Conservation (phyloP, 352 stramenopile species). For the Phytophthora niederhauseri region DNA sequence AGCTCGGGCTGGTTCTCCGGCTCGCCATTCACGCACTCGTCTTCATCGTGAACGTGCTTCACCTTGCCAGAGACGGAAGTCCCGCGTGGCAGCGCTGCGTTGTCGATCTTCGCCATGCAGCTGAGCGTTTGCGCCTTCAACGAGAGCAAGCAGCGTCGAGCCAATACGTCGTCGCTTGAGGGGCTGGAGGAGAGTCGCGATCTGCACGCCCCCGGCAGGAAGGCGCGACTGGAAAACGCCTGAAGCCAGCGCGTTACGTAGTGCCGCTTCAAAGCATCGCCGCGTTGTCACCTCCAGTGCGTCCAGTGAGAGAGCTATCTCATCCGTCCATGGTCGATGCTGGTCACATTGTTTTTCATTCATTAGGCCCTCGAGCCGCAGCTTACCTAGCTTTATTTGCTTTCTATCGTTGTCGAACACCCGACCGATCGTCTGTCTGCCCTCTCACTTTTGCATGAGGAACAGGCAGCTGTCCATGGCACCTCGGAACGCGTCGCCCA, state of each 20-base stretch:
- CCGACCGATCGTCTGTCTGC: not conserved
- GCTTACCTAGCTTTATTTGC: slow-evolving; percentile 9
- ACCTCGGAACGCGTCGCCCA: slow-evolving; percentile 71
- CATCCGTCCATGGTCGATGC: slow-evolving; percentile 2
- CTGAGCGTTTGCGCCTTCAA: not conserved
- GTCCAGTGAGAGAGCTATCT: slow-evolving; percentile 5
- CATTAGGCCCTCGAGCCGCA: slow-evolving; percentile 3
- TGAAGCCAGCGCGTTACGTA: slow-evolving; percentile 9
- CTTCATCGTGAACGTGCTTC: not conserved
- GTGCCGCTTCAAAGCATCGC: slow-evolving; percentile 14
- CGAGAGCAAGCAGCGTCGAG: not conserved
- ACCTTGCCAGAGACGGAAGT: slow-evolving; percentile 1
- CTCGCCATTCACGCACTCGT: not conserved
- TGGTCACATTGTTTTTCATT: slow-evolving; percentile 2
- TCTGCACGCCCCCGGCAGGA: slow-evolving; percentile 2
- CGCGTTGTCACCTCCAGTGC: not conserved
- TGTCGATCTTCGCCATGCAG: slow-evolving; percentile 18
- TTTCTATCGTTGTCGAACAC: slow-evolving; percentile 9
- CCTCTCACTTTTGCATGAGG: slow-evolving; percentile 59
- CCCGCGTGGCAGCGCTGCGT: slow-evolving; percentile 6
- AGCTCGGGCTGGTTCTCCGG: not conserved
- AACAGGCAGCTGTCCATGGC: slow-evolving; percentile 82
- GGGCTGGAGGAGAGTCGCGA: slow-evolving; percentile 6
- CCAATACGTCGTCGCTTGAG: not conserved
- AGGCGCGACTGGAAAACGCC: slow-evolving; percentile 8